Evolutionary conservation across 129 eudicot genomes (phyloP).

Genomic region (Rutidosis leptorrhynchoides): DNA sequence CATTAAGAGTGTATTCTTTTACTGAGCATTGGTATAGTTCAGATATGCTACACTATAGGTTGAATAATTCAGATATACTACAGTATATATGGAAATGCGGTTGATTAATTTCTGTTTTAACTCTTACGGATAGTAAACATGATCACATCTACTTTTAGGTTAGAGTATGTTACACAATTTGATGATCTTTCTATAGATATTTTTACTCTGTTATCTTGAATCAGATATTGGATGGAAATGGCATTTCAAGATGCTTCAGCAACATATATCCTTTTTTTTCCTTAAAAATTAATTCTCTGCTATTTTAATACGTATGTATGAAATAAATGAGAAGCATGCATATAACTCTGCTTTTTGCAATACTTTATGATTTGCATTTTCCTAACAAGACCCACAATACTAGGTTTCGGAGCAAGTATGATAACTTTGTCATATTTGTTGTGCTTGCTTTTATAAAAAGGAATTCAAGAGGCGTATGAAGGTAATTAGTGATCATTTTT

Average conservation of each 20-base stretch:
- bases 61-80: no score
- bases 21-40: no score
- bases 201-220: constrained; percentile 18
- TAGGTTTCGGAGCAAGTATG: constrained; percentile 64
- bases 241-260: constrained; percentile 62
- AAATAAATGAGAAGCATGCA: no score
- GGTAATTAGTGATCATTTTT: constrained; percentile 31
- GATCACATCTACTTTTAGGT: not conserved
- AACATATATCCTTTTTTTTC: constrained; percentile 84
- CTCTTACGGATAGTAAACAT: not conserved
- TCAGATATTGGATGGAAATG: constrained; percentile 65
- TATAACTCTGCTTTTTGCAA: no score
- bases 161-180: not conserved
- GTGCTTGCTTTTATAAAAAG: constrained; percentile 37
- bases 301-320: not conserved
- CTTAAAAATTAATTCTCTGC: not conserved
- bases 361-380: constrained; percentile 23
- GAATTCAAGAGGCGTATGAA: constrained; percentile 36
- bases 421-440: constrained; percentile 42
- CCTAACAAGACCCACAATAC: constrained; percentile 51
- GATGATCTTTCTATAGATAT: constrained; percentile 7
- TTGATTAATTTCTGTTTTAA: not conserved
- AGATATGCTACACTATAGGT: no score
- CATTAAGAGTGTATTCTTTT: no score
- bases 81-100: not conserved